These are phyloP conservation scores for Urostyla sp. DNA, from an alignment of 73 alveolate genomes.

Conservation along the genomic window DNA sequence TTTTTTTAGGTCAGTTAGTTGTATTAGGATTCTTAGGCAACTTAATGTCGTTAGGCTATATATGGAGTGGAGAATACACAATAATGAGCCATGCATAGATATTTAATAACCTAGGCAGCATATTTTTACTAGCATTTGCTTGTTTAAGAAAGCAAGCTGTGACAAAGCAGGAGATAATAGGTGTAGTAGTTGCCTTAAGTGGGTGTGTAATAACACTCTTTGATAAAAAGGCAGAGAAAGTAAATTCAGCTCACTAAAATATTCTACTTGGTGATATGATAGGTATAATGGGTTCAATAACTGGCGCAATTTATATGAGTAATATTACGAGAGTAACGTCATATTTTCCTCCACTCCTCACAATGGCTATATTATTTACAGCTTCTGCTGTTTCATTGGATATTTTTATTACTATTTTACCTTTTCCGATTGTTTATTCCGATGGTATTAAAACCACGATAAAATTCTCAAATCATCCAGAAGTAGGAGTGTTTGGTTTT, in stretches of 20 bases:
- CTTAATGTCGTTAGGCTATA: conserved; percentile 29
- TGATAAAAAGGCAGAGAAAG: conserved; percentile 15
- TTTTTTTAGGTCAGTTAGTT: neutral
- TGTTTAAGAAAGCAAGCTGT: neutral
- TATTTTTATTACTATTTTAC: too few relatives aligned
- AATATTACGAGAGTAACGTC: neutral
- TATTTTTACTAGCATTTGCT: neutral
- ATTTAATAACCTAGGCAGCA: conserved; percentile 28
- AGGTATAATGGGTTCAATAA: conserved; percentile 3
- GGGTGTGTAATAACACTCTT: conserved; percentile 35
- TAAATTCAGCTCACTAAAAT: neutral
- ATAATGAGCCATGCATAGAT: conserved; percentile 32
- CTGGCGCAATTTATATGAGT: neutral
- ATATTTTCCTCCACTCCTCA: conserved; percentile 9
- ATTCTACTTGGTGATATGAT: conserved; percentile 22
- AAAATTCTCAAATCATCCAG: neutral
- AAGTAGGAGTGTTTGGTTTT: conserved; percentile 25
- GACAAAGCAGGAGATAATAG: neutral
- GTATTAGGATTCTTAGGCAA: neutral
- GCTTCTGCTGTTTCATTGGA: neutral
- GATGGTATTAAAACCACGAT: too few relatives aligned
- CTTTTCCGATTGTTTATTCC: neutral
- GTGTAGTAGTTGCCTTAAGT: neutral
- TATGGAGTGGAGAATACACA: conserved; percentile 52
- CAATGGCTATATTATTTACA: neutral